phyloP scores from a whole-genome alignment of 169 alveolate species.

The Amoebophrya sp. region DNA sequence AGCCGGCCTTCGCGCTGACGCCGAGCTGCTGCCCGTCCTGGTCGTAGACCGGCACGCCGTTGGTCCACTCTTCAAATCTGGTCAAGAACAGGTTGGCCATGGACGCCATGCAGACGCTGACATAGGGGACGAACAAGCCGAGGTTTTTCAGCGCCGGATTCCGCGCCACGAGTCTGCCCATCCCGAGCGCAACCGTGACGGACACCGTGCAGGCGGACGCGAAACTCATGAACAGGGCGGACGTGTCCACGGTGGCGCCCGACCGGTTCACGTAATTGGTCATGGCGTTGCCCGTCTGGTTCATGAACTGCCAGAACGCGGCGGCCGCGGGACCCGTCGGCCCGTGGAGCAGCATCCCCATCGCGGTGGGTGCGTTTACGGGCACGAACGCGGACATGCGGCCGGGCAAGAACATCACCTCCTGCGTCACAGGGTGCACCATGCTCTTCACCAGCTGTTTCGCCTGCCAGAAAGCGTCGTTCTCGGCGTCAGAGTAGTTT shows the following conservation, averaged over 20 bases:
- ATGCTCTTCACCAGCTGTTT: neutral
- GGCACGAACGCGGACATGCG: neutral
- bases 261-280: neutral
- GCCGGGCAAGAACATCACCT: neutral
- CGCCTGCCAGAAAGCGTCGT: neutral
- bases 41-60: neutral
- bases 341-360: conserved; percentile 5
- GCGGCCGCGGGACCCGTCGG: neutral
- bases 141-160: neutral
- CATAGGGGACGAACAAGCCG: neutral
- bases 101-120: neutral
- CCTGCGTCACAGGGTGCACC: conserved; percentile 16
- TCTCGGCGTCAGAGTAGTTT: neutral
- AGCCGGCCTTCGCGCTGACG: neutral
- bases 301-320: conserved; percentile 15
- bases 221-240: neutral
- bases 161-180: neutral
- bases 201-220: neutral
- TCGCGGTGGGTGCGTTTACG: neutral
- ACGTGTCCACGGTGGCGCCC: neutral
- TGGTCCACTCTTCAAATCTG: neutral
- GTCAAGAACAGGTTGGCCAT: neutral
- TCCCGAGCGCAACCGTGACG: neutral
- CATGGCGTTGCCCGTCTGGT: neutral
- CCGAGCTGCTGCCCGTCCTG: neutral